Percentiles rank a stretch among this genome's conserved stretches.
These are phyloP conservation scores for Stevia rebaudiana DNA, from an alignment of 140 eudicot species.

Conservation along the genomic window DNA sequence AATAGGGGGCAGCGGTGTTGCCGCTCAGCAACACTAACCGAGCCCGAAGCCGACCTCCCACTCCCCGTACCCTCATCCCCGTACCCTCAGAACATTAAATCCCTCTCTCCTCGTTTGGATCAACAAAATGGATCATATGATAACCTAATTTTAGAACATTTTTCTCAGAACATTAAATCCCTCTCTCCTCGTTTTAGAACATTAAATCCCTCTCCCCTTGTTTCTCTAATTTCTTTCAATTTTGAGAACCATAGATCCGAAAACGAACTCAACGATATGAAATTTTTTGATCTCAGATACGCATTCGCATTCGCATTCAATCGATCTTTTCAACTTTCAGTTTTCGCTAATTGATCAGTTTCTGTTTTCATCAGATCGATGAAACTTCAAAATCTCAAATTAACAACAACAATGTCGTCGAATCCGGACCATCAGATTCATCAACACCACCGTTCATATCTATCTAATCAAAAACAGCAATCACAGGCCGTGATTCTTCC, in stretches of 20 bases:
- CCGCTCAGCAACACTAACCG: no score
- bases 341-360: neutral
- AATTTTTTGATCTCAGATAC: constrained; percentile 1
- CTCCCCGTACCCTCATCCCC: no score
- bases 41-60: no score
- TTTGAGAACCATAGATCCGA: constrained; percentile 22
- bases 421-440: constrained; percentile 24
- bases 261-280: constrained; percentile 3
- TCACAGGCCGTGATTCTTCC: constrained; percentile 28
- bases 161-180: neutral
- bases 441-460: constrained; percentile 17
- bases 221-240: neutral
- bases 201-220: neutral
- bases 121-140: constrained; percentile 18
- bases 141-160: constrained; percentile 24
- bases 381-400: constrained; percentile 24
- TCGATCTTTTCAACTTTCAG: constrained; percentile 1
- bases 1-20: no score
- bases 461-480: constrained; percentile 4
- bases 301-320: constrained; percentile 3
- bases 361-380: constrained; percentile 13
- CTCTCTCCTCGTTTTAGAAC: neutral
- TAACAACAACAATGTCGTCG: constrained; percentile 34
- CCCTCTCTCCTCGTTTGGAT: constrained; percentile 19
- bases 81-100: no score